Conservation (phyloP, 805 yeast genomes). For the Clavispora asparagi region DNA sequence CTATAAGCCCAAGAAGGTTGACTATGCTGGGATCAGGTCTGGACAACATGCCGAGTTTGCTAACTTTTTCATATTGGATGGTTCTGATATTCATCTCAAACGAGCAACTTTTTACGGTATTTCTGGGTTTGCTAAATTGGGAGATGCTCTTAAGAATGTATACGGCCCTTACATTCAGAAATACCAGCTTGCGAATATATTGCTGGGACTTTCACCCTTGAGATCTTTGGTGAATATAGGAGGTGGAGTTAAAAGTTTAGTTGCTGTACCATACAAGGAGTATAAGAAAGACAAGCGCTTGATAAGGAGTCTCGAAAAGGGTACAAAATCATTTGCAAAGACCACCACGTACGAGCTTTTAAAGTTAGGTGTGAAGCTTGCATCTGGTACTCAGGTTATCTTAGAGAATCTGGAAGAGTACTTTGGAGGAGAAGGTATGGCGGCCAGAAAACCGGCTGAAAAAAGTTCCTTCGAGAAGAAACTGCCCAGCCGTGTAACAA, state of each 20-base stretch:
- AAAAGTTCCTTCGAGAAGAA: not conserved
- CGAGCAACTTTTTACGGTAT: slow-evolving; percentile 67
- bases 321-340: slow-evolving; percentile 66
- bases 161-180: slow-evolving; percentile 88
- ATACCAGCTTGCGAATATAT: slow-evolving; percentile 75
- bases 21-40: slow-evolving; percentile 76
- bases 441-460: slow-evolving; percentile 31
- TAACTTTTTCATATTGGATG: slow-evolving; percentile 86
- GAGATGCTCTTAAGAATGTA: slow-evolving; percentile 49
- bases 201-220: slow-evolving; percentile 82
- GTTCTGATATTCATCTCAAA: slow-evolving; percentile 65
- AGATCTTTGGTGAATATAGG: slow-evolving; percentile 74
- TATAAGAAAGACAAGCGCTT: slow-evolving; percentile 69
- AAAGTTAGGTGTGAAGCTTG: slow-evolving; percentile 76
- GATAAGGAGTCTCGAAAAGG: slow-evolving; percentile 66
- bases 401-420: slow-evolving; percentile 76
- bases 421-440: slow-evolving; percentile 68
- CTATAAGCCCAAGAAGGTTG: slow-evolving; percentile 87
- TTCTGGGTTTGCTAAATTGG: slow-evolving; percentile 63
- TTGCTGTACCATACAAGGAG: slow-evolving; percentile 69
- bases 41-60: slow-evolving; percentile 84
- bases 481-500: slow-evolving; percentile 6
- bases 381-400: slow-evolving; percentile 81
- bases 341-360: slow-evolving; percentile 77
- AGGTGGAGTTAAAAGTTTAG: slow-evolving; percentile 67